Percentiles rank a stretch among this genome's conserved stretches.
Evolutionary conservation across 2,329 filamentous ascomycete genomes (phyloP).

Genomic region (Dactylellina leptospora): DNA sequence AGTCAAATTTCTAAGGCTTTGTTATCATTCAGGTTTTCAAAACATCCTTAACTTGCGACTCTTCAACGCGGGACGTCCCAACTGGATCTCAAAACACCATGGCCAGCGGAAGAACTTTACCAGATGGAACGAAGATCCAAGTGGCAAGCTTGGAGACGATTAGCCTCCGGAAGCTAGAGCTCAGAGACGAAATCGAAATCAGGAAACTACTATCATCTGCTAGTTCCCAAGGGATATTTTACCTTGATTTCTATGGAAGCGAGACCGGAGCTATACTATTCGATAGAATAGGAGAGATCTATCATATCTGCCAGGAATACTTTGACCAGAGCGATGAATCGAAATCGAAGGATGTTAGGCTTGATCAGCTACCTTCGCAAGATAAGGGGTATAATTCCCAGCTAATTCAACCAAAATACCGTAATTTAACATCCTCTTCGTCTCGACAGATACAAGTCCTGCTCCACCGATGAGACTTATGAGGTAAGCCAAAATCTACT

Average conservation of each 20-base stretch:
- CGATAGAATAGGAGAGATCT: conserved; percentile 27
- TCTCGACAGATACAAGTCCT: conserved; percentile 44
- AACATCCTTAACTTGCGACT: too few species aligned
- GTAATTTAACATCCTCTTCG: too few species aligned
- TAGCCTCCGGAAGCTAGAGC: conserved; percentile 20
- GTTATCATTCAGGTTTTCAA: neutral
- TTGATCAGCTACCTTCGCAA: conserved; percentile 29
- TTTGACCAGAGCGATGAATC: conserved; percentile 26
- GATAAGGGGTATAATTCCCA: conserved; percentile 28
- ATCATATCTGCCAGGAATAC: conserved; percentile 27
- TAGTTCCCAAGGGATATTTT: conserved; percentile 26
- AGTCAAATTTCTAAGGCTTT: too few species aligned
- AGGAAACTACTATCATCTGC: conserved; percentile 26
- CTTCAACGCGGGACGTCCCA: too few species aligned
- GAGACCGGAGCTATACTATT: conserved; percentile 17
- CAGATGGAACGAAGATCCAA: conserved; percentile 12
- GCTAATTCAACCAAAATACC: too few species aligned
- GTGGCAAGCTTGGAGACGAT: conserved; percentile 24
- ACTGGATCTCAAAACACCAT: too few species aligned
- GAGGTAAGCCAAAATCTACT: conserved; percentile 13
- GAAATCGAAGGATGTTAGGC: conserved; percentile 22
- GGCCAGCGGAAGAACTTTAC: neutral
- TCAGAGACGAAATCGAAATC: conserved; percentile 3
- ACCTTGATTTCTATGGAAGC: conserved; percentile 38
- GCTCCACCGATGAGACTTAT: conserved; percentile 37